phyloP scores from a whole-genome alignment of 176 grass and related monocot species.

The Phyllostachys edulis region DNA sequence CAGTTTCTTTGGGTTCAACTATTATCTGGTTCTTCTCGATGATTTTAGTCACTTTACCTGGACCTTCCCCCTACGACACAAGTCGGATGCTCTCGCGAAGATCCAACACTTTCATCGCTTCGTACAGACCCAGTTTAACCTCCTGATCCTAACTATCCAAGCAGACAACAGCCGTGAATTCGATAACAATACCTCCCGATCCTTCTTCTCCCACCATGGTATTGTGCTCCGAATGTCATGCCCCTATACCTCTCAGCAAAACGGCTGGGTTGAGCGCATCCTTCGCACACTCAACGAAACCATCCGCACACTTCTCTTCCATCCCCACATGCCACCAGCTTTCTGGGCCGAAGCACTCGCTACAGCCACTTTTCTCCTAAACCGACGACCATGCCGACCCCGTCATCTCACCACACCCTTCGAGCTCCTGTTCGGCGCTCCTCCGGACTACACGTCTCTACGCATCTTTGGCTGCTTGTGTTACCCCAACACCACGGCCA shows the following conservation, averaged over 20 bases:
- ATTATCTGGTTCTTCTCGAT: no score
- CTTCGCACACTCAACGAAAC: not conserved
- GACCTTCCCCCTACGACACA: not conserved
- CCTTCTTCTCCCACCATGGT: not conserved
- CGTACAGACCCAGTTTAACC: no score
- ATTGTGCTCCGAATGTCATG: not conserved
- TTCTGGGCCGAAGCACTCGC: not conserved
- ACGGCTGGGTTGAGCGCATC: not conserved
- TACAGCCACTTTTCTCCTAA: not conserved
- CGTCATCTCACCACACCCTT: not conserved
- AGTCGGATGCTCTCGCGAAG: not conserved
- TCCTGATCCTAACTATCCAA: no score
- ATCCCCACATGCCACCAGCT: accelerated
- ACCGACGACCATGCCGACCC: not conserved
- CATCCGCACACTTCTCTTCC: not conserved
- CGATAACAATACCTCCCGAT: not conserved
- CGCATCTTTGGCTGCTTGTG: not conserved
- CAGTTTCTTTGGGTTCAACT: accelerated
- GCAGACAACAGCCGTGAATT: not conserved
- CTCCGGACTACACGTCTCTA: not conserved
- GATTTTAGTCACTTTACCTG: not conserved
- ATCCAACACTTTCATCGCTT: no score
- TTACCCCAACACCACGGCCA: not conserved
- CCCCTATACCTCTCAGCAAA: not conserved
- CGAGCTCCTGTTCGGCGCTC: not conserved